These are phyloP conservation scores for Amorphotheca resinae DNA, from an alignment of 495 filamentous ascomycete genomes.

Conservation along the genomic window DNA sequence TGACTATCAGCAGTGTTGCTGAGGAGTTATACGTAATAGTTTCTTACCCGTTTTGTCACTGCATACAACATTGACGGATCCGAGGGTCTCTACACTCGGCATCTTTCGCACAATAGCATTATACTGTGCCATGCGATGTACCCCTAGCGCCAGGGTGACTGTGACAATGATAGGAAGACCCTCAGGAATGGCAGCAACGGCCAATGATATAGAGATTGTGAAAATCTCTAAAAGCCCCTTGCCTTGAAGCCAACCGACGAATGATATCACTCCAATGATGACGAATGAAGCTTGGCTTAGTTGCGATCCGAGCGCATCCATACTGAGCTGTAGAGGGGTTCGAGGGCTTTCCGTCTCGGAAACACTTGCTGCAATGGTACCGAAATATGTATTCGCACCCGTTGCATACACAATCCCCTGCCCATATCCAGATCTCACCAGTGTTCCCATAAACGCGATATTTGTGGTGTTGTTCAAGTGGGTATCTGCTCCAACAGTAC, in stretches of 20 bases:
- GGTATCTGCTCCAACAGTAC: constrained; percentile 52
- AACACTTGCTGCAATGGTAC: constrained; percentile 85
- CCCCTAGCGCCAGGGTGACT: constrained; percentile 86
- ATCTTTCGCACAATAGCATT: constrained; percentile 91
- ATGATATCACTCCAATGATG: constrained; percentile 83
- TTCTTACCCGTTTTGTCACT: constrained; percentile 78
- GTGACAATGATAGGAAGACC: constrained; percentile 97
- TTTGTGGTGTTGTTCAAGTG: constrained; percentile 41
- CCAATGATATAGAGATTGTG: constrained; percentile 91
- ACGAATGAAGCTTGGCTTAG: constrained; percentile 92
- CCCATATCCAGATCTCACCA: constrained; percentile 92
- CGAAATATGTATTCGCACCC: constrained; percentile 86
- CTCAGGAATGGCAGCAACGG: constrained; percentile 94
- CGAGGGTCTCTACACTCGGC: constrained; percentile 94
- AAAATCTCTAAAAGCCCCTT: constrained; percentile 89
- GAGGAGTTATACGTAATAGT: not conserved
- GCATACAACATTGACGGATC: constrained; percentile 95
- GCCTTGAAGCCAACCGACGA: constrained; percentile 80
- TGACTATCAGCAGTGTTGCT: constrained; percentile 1
- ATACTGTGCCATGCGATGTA: constrained; percentile 85
- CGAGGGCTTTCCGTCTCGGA: constrained; percentile 89
- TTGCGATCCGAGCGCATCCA: constrained; percentile 90
- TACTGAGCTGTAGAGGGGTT: constrained; percentile 88
- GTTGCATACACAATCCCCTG: constrained; percentile 93
- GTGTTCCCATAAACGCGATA: constrained; percentile 95